Percentiles rank a stretch among this genome's conserved stretches.
phyloP scores from a whole-genome alignment of 2,329 filamentous ascomycete species.

The Sporothrix humicola region DNA sequence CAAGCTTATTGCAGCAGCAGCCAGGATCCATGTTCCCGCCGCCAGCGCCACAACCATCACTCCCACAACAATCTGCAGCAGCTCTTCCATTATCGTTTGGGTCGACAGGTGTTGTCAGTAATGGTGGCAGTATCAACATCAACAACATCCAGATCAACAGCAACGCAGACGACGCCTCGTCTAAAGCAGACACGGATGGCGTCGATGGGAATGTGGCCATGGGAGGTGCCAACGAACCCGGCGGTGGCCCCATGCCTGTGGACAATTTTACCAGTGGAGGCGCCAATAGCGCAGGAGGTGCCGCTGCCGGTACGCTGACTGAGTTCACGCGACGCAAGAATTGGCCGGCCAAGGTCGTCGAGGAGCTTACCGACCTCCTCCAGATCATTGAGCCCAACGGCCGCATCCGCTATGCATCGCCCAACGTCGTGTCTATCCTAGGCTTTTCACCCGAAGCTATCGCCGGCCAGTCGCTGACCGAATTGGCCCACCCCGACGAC shows the following conservation, averaged over 20 bases:
- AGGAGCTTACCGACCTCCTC: slow-evolving; percentile 86
- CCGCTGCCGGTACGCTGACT: slow-evolving; percentile 48
- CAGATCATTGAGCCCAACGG: slow-evolving; percentile 87
- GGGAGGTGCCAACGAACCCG: slow-evolving; percentile 35
- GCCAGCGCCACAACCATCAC: neutral
- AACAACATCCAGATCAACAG: slow-evolving; percentile 33
- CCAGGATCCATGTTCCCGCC: slow-evolving; percentile 27
- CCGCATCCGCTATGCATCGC: slow-evolving; percentile 83
- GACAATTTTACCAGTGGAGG: slow-evolving; percentile 29
- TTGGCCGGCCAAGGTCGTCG: slow-evolving; percentile 87
- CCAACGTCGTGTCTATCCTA: slow-evolving; percentile 74
- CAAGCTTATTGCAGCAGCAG: neutral
- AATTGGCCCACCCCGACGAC: slow-evolving; percentile 87
- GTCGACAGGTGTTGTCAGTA: neutral
- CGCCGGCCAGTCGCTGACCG: slow-evolving; percentile 74
- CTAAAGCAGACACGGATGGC: neutral
- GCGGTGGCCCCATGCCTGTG: slow-evolving; percentile 51
- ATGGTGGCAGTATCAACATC: slow-evolving; percentile 1
- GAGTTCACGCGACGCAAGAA: slow-evolving; percentile 68
- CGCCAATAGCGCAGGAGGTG: slow-evolving; percentile 37
- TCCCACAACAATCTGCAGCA: neutral
- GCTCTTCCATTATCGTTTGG: neutral
- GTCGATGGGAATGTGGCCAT: neutral
- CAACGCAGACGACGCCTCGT: slow-evolving; percentile 37
- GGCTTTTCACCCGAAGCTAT: slow-evolving; percentile 76